phyloP scores from a whole-genome alignment of 805 yeast species.

The Grigorovia transvaalensis region DNA sequence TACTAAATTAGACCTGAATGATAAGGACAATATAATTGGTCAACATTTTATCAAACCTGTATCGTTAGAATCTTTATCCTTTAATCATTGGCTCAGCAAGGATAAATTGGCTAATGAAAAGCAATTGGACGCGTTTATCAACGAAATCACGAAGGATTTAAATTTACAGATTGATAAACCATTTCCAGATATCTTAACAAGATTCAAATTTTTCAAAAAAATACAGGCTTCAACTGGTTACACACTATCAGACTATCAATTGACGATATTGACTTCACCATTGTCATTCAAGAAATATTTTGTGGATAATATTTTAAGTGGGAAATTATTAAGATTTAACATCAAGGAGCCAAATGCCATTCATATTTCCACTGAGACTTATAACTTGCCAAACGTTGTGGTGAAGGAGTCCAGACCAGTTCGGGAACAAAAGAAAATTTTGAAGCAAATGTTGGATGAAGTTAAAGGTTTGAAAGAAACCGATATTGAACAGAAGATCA shows the following conservation, averaged over 20 bases:
- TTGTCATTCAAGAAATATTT: constrained; percentile 21
- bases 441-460: constrained; percentile 37
- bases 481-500: not conserved
- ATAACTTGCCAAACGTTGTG: constrained; percentile 43
- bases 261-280: constrained; percentile 27
- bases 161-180: constrained; percentile 5
- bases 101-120: constrained; percentile 18
- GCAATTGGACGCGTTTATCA: constrained; percentile 20
- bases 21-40: constrained; percentile 25
- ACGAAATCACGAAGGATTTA: constrained; percentile 8
- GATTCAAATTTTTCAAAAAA: constrained; percentile 28
- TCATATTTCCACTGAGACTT: constrained; percentile 45
- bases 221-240: constrained; percentile 32
- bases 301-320: constrained; percentile 22
- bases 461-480: constrained; percentile 31
- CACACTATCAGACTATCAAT: constrained; percentile 29
- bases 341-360: constrained; percentile 73
- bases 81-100: constrained; percentile 28
- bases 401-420: constrained; percentile 32
- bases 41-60: constrained; percentile 4
- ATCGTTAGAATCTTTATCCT: constrained; percentile 17
- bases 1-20: constrained; percentile 15
- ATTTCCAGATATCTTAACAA: constrained; percentile 24
- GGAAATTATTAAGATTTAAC: constrained; percentile 32
- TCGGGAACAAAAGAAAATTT: constrained; percentile 35